Base-by-base conservation (phyloP, 2,329 filamentous ascomycete genomes). In the Stagonosporopsis tanaceti region DNA sequence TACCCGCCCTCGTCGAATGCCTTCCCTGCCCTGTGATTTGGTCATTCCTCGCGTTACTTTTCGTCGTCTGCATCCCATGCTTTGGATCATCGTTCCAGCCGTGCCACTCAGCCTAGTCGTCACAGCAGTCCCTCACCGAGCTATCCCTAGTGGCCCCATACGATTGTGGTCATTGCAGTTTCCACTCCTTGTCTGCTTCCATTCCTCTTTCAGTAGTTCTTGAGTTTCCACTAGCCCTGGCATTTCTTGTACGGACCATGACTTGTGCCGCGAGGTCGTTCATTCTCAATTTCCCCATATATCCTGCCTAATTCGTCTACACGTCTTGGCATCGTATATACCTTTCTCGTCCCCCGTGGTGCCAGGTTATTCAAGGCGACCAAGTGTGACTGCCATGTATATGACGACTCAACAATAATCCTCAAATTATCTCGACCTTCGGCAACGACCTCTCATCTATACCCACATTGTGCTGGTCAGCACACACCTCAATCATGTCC, bases 271-370 rank as follows among this genome's bases (percentile, higher is more conserved):
- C 69, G 56, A 71, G 54, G 61, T 70, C 62, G 63, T 61, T 57
- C 62, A 60, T 62, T 65, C 53, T 60, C 59, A 65, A 69, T 66
- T 67, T 67, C 66, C 66, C 70, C 64, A 70, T 64, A 68, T 63
- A 68, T 67, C 62, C 70, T 70, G 66, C 71, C 70, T 58, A 64
- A 70, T 74, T 54, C 60, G 69, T 74, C 64, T 66, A 69, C 65
- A 70, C 71, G 57, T 72, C 74, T 76, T 76, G 72, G 74, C 72
- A 66, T 47, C 46, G 60, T 64, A 74, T 76, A 75, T 74, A 76
- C 73, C 65, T 74, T 68, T 68, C 65, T 67, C 70, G 46, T 66
- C 52, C 67, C 67, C 64, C 56, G 62, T 46, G 50, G 47, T 61
- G 48, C 48, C 59, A 53, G 57, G 58, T 58, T 48, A 48, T 61